A percentile compares a stretch with the other conserved stretches of the same genome.
phyloP scores from a whole-genome alignment of 495 filamentous ascomycete species.

The Aspergillus baeticus region DNA sequence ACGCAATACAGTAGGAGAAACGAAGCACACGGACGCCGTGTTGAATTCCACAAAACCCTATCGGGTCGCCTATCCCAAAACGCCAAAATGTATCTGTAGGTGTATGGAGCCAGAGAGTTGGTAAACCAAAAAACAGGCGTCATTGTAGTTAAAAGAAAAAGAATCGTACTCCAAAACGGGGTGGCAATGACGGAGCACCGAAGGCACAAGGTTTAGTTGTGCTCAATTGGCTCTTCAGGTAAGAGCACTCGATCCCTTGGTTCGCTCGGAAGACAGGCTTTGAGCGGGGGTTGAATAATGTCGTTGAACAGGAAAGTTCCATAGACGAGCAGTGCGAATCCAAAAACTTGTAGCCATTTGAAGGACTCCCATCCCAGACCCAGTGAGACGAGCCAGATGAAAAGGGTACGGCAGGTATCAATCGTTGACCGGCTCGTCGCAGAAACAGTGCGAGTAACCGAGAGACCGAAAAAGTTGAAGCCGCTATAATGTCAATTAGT shows the following conservation, averaged over 20 bases:
- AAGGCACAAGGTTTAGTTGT: slow-evolving; percentile 38
- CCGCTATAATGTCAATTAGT: slow-evolving; percentile 51
- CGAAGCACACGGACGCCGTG: not conserved
- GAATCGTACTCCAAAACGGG: not conserved
- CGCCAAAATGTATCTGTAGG: not conserved
- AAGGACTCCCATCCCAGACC: slow-evolving; percentile 95
- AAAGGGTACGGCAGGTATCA: slow-evolving; percentile 94
- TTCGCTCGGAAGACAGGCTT: slow-evolving; percentile 50
- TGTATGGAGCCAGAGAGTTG: not conserved
- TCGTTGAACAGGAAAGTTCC: slow-evolving; percentile 98
- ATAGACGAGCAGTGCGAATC: slow-evolving; percentile 88
- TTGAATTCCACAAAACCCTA: not conserved
- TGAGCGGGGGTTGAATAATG: slow-evolving; percentile 76
- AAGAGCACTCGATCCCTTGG: slow-evolving; percentile 60
- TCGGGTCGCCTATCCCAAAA: not conserved
- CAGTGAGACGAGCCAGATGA: slow-evolving; percentile 96
- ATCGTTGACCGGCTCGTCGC: slow-evolving; percentile 94
- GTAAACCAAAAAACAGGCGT: not conserved
- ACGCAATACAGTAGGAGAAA: not conserved
- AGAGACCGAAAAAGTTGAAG: slow-evolving; percentile 98
- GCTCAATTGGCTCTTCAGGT: slow-evolving; percentile 83
- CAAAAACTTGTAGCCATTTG: slow-evolving; percentile 93
- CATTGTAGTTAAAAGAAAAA: not conserved
- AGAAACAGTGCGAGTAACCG: slow-evolving; percentile 81
- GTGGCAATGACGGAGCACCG: not conserved